Base-by-base conservation (phyloP, 2,329 filamentous ascomycete species). In the Endocalyx cinctus region DNA sequence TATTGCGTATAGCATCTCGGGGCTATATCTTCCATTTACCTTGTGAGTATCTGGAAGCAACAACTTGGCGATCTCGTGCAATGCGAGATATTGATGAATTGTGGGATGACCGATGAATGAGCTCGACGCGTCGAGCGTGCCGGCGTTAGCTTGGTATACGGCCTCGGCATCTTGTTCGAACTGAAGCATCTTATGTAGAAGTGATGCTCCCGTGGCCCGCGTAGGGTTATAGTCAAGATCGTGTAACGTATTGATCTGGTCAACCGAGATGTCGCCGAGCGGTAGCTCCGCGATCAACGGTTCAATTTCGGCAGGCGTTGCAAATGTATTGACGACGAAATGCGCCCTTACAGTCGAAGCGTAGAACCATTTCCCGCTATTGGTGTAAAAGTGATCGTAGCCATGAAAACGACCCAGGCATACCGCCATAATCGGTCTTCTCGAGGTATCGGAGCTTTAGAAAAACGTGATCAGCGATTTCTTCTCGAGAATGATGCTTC, bases 1-100 rank as follows among this genome's bases (percentile, higher is more conserved):
- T 6, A 88, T 77, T 4, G 85, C 84, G 48, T 87, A 84, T 5
- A 87, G 58, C 7, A 72, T 69, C 17, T 67, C 49, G 1, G 68
- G 43, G 1, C 69, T 59, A 33, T 70, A 70, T 8, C 56, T 59
- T 2, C 54, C 57, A 15, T 56, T 52, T 2, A 43, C 39, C 37
- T 60, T 64, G 25, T 60, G 47, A 8, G 55, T 47, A 7, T 49
- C 39, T 3, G 62, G 58, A 10, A 74, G 56, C 14, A 75, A 45
- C 14, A 59, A 46, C 13, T 66, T 58, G 5, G 73, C 64, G 27
- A 78, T 66, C 41, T 77, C 66, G 31, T 68, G 61, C 6, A 79
- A 51, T 20, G 66, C 72, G 37, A 76, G 54, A 38, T 74, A 67
- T 39, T 55, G 62, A 38, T 63, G 57, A 10, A 58, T 54, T 11